Evolutionary conservation across 1,284 basidiomycete genomes (phyloP).

Genomic region (Cutaneotrichosporon sp.): DNA sequence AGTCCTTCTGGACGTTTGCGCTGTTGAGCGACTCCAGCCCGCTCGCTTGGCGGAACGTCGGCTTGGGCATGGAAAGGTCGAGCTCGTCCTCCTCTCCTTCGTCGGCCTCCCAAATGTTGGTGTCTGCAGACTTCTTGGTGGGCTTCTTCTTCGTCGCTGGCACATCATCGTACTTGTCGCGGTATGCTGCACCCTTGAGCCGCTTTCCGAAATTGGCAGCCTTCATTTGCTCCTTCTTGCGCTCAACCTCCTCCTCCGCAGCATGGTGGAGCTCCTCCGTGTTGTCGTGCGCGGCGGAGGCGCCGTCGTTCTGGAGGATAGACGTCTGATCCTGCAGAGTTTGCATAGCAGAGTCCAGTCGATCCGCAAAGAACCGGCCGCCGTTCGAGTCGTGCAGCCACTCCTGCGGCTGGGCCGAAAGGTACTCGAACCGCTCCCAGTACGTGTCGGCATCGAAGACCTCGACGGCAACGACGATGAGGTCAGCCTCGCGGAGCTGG

Average conservation of each 20-base stretch:
- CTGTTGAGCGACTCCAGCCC: constrained; percentile 53
- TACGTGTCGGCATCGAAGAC: constrained; percentile 78
- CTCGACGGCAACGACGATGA: constrained; percentile 83
- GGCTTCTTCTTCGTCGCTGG: constrained; percentile 59
- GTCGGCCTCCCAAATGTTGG: constrained; percentile 44
- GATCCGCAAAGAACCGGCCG: constrained; percentile 83
- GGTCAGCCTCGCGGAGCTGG: constrained; percentile 76
- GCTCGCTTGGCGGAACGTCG: constrained; percentile 32
- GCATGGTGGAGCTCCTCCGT: constrained; percentile 61
- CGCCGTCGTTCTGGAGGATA: constrained; percentile 61
- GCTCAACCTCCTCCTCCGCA: constrained; percentile 36
- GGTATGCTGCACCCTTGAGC: constrained; percentile 48
- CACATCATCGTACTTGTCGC: constrained; percentile 42
- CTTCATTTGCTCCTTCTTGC: constrained; percentile 43
- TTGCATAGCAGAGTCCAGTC: constrained; percentile 65
- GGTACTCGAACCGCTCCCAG: constrained; percentile 56
- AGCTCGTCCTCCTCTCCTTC: constrained; percentile 31
- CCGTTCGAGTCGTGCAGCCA: constrained; percentile 57
- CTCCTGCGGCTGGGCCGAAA: constrained; percentile 60
- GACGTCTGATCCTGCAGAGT: constrained; percentile 68
- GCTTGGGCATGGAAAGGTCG: constrained; percentile 29
- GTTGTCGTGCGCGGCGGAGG: constrained; percentile 62
- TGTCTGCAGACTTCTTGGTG: constrained; percentile 26
- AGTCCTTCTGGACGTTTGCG: constrained; percentile 67
- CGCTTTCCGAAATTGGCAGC: constrained; percentile 47